phyloP scores from a whole-genome alignment of 495 filamentous ascomycete genomes.

The Talaromyces nanjingensis region DNA sequence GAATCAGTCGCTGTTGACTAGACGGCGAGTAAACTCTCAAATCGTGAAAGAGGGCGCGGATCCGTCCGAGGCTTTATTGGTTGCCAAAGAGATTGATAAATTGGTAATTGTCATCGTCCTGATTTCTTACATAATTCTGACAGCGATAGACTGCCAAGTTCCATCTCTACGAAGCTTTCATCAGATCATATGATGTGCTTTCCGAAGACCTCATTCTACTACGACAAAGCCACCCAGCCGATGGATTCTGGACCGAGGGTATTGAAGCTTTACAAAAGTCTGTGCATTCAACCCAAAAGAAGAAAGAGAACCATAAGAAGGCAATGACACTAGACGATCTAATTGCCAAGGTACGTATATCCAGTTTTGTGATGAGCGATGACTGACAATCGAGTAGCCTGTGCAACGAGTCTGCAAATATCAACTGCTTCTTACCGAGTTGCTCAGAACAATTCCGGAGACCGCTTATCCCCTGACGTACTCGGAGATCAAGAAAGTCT shows the following conservation, averaged over 20 bases:
- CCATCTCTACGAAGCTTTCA: slow-evolving; percentile 81
- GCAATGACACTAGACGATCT: slow-evolving; percentile 77
- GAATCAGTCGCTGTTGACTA: slow-evolving; percentile 25
- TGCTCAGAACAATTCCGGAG: slow-evolving; percentile 73
- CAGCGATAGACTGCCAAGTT: slow-evolving; percentile 64
- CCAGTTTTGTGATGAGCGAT: background rate
- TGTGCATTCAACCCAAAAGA: slow-evolving; percentile 60
- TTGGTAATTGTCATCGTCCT: slow-evolving; percentile 45
- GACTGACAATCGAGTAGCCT: slow-evolving; percentile 49
- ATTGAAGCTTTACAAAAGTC: slow-evolving; percentile 79
- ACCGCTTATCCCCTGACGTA: slow-evolving; percentile 77
- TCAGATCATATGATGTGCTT: slow-evolving; percentile 78
- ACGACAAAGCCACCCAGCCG: slow-evolving; percentile 64
- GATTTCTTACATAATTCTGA: background rate
- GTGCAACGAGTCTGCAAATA: slow-evolving; percentile 94
- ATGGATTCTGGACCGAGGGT: slow-evolving; percentile 75
- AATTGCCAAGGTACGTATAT: slow-evolving; percentile 68
- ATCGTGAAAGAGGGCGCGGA: slow-evolving; percentile 51
- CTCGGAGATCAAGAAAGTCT: slow-evolving; percentile 66
- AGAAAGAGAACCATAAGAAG: slow-evolving; percentile 57
- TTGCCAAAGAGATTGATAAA: slow-evolving; percentile 70
- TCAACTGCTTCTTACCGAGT: slow-evolving; percentile 75
- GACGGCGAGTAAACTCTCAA: slow-evolving; percentile 20
- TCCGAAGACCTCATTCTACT: slow-evolving; percentile 65
- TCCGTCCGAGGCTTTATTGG: slow-evolving; percentile 61